These are phyloP conservation scores for Sporisorium scitamineum DNA, from an alignment of 1,284 basidiomycete genomes.

Conservation along the genomic window DNA sequence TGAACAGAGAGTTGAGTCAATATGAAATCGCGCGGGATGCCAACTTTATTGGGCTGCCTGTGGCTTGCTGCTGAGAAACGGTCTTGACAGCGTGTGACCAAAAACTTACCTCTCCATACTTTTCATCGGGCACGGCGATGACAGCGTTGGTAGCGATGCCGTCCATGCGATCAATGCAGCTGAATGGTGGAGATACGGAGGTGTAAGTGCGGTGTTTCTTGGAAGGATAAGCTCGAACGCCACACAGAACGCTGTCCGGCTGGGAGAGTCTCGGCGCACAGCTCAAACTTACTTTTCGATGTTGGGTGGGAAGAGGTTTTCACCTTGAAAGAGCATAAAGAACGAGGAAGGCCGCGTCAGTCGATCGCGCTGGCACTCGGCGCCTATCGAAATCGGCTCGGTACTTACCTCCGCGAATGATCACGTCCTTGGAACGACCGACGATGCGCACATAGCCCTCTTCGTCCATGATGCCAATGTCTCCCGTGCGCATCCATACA, in stretches of 20 bases:
- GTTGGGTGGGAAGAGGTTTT: conserved; percentile 79
- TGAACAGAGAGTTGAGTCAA: neutral
- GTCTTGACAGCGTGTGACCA: neutral
- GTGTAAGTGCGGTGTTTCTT: conserved; percentile 17
- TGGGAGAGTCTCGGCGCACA: no score
- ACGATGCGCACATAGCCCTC: conserved; percentile 83
- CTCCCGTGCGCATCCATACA: conserved; percentile 86
- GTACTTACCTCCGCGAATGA: conserved; percentile 89
- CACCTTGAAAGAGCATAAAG: conserved; percentile 20
- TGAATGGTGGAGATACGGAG: conserved; percentile 18
- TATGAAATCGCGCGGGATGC: neutral
- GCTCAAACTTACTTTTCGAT: conserved; percentile 76
- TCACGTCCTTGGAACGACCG: conserved; percentile 80
- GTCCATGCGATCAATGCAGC: conserved; percentile 75
- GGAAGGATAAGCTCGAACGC: neutral
- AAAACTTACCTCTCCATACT: conserved; percentile 57
- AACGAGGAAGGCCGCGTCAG: conserved; percentile 14
- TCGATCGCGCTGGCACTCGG: neutral
- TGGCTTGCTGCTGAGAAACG: neutral
- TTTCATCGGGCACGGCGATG: conserved; percentile 79
- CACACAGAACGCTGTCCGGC: neutral
- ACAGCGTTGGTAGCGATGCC: conserved; percentile 80
- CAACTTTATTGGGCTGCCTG: neutral
- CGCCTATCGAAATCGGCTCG: neutral
- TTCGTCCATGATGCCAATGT: conserved; percentile 83